A percentile compares a stretch with the other conserved stretches of the same genome.
These are phyloP conservation scores for Colletotrichum limetticola DNA, from an alignment of 2,329 filamentous ascomycete species.

Conservation along the genomic window DNA sequence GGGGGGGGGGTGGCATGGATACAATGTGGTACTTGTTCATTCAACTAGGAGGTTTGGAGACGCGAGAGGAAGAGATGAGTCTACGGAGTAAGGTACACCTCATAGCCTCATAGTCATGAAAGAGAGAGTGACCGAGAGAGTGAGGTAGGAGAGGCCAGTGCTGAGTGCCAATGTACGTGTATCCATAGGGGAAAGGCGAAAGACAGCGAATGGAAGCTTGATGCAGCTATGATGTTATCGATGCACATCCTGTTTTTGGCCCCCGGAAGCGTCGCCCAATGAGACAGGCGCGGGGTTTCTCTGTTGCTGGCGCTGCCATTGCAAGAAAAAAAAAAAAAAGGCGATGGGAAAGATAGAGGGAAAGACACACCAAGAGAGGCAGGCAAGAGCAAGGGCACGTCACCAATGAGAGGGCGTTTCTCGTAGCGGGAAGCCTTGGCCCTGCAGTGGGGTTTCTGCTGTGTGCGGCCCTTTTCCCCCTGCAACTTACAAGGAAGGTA, in stretches of 20 bases:
- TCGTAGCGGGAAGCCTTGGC: slow-evolving; percentile 2
- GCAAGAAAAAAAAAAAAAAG: too few relatives aligned
- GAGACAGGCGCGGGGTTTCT: slow-evolving; percentile 25
- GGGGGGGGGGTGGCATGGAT: neutral
- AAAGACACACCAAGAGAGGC: neutral
- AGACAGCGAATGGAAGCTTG: slow-evolving; percentile 3
- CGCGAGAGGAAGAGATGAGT: neutral
- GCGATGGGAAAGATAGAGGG: neutral
- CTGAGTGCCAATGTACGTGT: neutral
- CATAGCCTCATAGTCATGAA: neutral
- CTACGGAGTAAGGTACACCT: too few relatives aligned
- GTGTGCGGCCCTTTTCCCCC: slow-evolving; percentile 1
- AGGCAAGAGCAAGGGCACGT: neutral
- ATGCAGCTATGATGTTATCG: slow-evolving; percentile 36
- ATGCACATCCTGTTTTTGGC: slow-evolving; percentile 32
- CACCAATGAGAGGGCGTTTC: neutral
- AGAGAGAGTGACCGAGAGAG: neutral
- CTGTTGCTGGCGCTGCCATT: neutral
- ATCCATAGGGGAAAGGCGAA: neutral
- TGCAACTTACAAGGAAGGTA: neutral
- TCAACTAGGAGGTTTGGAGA: neutral
- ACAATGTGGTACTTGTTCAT: neutral
- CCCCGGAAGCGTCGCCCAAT: slow-evolving; percentile 28
- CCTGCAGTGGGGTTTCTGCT: slow-evolving; percentile 1
- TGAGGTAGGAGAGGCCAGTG: neutral